Evolutionary conservation across 352 stramenopile species (phyloP).

Genomic region (Globisporangium alternatum): DNA sequence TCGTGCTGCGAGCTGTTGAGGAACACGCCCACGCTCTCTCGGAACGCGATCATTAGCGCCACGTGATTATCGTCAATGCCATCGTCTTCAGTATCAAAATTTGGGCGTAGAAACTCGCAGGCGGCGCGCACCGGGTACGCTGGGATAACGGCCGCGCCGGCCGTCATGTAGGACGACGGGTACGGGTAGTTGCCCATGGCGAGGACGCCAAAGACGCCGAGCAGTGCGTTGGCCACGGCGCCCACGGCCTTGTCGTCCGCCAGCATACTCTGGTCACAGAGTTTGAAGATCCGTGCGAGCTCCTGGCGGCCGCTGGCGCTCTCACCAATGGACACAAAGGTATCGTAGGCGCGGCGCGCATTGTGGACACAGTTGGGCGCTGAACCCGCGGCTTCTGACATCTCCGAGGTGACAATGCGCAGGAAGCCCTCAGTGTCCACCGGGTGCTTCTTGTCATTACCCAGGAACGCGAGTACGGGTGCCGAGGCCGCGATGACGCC

Average conservation of each 20-base stretch:
- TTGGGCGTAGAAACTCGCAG: slow-evolving; percentile 26
- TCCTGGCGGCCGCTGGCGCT: slow-evolving; percentile 22
- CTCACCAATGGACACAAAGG: slow-evolving; percentile 16
- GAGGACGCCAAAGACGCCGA: slow-evolving; percentile 29
- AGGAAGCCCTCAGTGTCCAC: slow-evolving; percentile 44
- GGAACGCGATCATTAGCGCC: slow-evolving; percentile 28
- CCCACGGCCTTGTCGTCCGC: slow-evolving; percentile 25
- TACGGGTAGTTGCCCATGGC: slow-evolving; percentile 53
- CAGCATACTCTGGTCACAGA: slow-evolving; percentile 28
- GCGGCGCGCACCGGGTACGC: slow-evolving; percentile 36
- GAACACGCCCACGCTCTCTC: slow-evolving; percentile 39
- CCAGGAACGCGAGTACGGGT: slow-evolving; percentile 53
- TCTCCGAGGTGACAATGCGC: slow-evolving; percentile 39
- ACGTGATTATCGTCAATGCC: slow-evolving; percentile 3
- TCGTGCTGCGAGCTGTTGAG: slow-evolving; percentile 43
- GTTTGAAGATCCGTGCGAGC: slow-evolving; percentile 24
- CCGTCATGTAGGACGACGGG: slow-evolving; percentile 48
- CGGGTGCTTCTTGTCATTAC: slow-evolving; percentile 30
- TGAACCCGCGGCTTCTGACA: slow-evolving; percentile 31
- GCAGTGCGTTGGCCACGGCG: slow-evolving; percentile 8
- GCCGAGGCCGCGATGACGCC: slow-evolving; percentile 63
- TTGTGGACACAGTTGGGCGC: slow-evolving; percentile 38
- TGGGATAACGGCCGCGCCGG: slow-evolving; percentile 30
- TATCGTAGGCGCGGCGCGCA: slow-evolving; percentile 23
- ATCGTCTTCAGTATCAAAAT: slow-evolving; percentile 18